Evolutionary conservation across 495 filamentous ascomycete genomes (phyloP), one percentile per base, ranked within the genome.

Genomic region (Tuber indicum): DNA sequence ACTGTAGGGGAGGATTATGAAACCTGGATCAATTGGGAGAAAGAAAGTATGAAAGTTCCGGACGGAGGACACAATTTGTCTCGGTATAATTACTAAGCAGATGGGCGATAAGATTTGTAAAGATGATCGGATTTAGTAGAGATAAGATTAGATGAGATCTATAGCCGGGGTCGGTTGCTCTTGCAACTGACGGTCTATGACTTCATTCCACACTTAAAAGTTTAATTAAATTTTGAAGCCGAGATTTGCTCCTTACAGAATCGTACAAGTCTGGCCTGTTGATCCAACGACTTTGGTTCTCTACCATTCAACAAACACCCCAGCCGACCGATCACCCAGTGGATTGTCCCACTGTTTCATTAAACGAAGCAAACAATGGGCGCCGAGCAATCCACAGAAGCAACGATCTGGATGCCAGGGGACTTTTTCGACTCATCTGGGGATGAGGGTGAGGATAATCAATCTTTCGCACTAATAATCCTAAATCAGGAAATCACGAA

Each of bases 401-500:
- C 75, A 16, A 86, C 87, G 81, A 85, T 86, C 73, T 91, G 89
- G 89, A 83, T 87, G 82, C 89, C 89, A 21, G 87, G 85, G 42
- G 83, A 82, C 39, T 88, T 89, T 79, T 87, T 89, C 77, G 83
- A 84, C 70, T 77, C 83, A 32, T 75, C 77, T 45, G 46, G 47
- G 7, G 52, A 39, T 58, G 78, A 47, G 7, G 52, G 26, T 58
- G 78, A 74, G 1, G 82, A 83, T n/a, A 78, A 81, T 39, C 83
- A 82, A 23, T 84, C 84, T 47, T 92, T 89, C 78, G 90, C 89
- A 2, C 85, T 94, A 39, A 79, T 94, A 43, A 84, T 93, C 19
- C 86, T 94, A 52, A 93, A 96, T 82, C 90, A 93, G 78, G 91
- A 91, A 58, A 89, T 94, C 73, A 87, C 87, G 4, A 84, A 88